These are phyloP conservation scores for Atkinsonella texensis DNA, from an alignment of 2,329 filamentous ascomycete species.

Conservation along the genomic window DNA sequence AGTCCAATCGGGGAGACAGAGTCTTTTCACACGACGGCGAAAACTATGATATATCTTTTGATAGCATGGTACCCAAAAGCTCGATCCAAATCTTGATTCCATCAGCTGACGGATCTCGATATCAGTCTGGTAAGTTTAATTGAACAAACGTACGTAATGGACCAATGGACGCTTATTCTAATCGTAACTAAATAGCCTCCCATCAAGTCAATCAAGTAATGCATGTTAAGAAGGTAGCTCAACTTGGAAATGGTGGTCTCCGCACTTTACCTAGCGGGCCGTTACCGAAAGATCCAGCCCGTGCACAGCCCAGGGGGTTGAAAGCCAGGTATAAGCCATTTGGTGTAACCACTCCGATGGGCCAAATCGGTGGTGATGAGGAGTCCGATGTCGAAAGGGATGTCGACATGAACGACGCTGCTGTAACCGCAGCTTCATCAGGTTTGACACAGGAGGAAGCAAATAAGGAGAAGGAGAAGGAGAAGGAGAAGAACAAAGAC, in stretches of 20 bases:
- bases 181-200: slow-evolving; percentile 12
- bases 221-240: slow-evolving; percentile 51
- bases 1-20: slow-evolving; percentile 36
- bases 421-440: slow-evolving; percentile 14
- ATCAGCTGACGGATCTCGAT: slow-evolving; percentile 39
- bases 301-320: slow-evolving; percentile 55
- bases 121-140: slow-evolving; percentile 36
- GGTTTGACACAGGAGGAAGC: slow-evolving; percentile 7
- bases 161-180: background rate
- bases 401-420: slow-evolving; percentile 31
- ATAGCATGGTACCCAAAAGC: slow-evolving; percentile 35
- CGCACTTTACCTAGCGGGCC: slow-evolving; percentile 22
- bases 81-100: slow-evolving; percentile 51
- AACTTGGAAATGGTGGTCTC: slow-evolving; percentile 30
- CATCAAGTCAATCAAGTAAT: slow-evolving; percentile 45
- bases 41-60: slow-evolving; percentile 48
- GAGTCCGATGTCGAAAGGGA: slow-evolving; percentile 31
- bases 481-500: slow-evolving; percentile 5
- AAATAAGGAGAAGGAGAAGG: slow-evolving; percentile 19
- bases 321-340: slow-evolving; percentile 56
- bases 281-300: slow-evolving; percentile 37
- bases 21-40: slow-evolving; percentile 52
- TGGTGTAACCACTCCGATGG: slow-evolving; percentile 33
- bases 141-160: slow-evolving; percentile 6
- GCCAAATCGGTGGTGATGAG: slow-evolving; percentile 28